Evolutionary conservation across 2,329 filamentous ascomycete species (phyloP).

Genomic region (Stachybotrys elegans): DNA sequence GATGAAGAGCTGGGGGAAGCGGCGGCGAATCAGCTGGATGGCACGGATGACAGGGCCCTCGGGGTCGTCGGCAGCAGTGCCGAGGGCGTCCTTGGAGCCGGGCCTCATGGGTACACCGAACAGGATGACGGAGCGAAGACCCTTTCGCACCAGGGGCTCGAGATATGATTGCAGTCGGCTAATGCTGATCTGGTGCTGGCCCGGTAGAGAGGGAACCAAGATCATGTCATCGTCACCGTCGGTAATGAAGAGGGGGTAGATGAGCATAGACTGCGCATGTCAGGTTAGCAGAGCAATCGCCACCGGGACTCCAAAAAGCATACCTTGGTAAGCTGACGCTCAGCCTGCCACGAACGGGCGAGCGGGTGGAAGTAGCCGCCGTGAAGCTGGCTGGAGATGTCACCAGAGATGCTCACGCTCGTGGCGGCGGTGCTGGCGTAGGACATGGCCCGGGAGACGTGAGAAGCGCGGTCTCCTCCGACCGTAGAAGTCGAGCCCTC

Average conservation of each 20-base stretch:
- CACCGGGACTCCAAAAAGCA: too few relatives aligned
- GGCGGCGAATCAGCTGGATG: constrained; percentile 76
- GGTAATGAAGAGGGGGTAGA: constrained; percentile 94
- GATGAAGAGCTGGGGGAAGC: constrained; percentile 89
- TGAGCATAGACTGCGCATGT: constrained; percentile 78
- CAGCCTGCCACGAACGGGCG: constrained; percentile 75
- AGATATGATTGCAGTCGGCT: constrained; percentile 83
- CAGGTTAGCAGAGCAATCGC: neutral
- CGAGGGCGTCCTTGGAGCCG: constrained; percentile 81
- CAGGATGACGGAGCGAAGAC: constrained; percentile 86
- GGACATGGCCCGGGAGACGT: constrained; percentile 59
- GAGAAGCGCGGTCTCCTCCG: constrained; percentile 55
- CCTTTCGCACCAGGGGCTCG: constrained; percentile 81
- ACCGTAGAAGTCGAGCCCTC: constrained; percentile 46
- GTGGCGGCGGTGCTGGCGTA: constrained; percentile 63
- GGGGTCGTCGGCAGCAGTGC: constrained; percentile 88
- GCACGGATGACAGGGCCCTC: constrained; percentile 84
- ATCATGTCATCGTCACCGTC: constrained; percentile 91
- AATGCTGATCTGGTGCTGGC: constrained; percentile 81
- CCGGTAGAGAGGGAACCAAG: constrained; percentile 83
- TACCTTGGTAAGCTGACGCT: constrained; percentile 81
- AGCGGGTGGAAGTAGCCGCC: constrained; percentile 79
- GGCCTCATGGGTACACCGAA: constrained; percentile 87
- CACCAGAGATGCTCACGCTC: constrained; percentile 64
- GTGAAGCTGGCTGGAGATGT: constrained; percentile 79